These are phyloP conservation scores for Phytophthora hybrid DNA, from an alignment of 352 stramenopile genomes.

Conservation along the genomic window DNA sequence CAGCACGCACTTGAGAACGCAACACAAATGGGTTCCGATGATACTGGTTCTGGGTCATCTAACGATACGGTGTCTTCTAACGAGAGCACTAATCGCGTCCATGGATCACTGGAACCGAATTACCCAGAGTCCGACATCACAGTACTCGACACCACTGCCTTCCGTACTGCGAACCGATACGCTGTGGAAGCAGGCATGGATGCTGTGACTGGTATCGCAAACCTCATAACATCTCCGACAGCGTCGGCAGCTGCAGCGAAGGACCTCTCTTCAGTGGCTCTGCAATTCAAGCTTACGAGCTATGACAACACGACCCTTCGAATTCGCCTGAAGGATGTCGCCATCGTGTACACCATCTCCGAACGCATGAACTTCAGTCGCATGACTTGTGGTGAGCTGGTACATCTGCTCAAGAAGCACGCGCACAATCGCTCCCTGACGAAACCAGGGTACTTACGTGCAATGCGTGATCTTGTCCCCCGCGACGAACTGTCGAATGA, in stretches of 20 bases:
- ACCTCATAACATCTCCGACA: constrained; percentile 67
- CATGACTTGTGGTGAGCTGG: constrained; percentile 69
- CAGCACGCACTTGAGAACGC: constrained; percentile 63
- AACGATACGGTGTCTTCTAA: constrained; percentile 78
- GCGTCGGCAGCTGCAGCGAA: constrained; percentile 52
- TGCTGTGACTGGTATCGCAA: constrained; percentile 63
- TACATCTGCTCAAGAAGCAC: constrained; percentile 77
- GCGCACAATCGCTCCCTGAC: constrained; percentile 73
- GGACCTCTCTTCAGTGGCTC: constrained; percentile 74
- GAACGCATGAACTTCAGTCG: constrained; percentile 86
- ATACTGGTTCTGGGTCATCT: constrained; percentile 62
- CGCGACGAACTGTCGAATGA: constrained; percentile 80
- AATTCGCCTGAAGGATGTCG: constrained; percentile 89
- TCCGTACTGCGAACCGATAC: constrained; percentile 43
- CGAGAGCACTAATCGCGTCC: constrained; percentile 50
- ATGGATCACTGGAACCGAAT: constrained; percentile 55
- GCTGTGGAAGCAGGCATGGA: constrained; percentile 60
- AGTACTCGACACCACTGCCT: constrained; percentile 39
- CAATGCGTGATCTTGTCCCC: constrained; percentile 81
- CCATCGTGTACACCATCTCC: constrained; percentile 88
- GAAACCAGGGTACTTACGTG: constrained; percentile 78
- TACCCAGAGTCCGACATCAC: constrained; percentile 57
- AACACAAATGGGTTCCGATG: constrained; percentile 45
- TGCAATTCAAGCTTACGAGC: constrained; percentile 90
- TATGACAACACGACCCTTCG: constrained; percentile 84